Percentiles rank a stretch among this genome's conserved stretches.
Evolutionary conservation across 495 filamentous ascomycete genomes (phyloP).

Genomic region (Pyrenula massariospora): DNA sequence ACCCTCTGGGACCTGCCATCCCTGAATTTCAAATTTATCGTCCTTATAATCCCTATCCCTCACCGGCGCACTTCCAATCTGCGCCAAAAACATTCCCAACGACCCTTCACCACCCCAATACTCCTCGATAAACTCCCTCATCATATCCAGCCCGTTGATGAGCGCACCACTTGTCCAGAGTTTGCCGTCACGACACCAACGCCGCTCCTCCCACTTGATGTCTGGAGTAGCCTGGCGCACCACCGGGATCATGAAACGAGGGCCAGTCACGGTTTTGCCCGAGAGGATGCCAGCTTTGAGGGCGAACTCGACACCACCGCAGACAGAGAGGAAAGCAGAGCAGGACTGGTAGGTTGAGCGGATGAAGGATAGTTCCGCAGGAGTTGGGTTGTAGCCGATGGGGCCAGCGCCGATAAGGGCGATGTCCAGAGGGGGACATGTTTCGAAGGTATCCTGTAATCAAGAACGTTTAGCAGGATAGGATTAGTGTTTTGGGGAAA

Average conservation of each 20-base stretch:
- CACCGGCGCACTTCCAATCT: not conserved
- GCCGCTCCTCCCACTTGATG: slow-evolving; percentile 14
- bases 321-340: slow-evolving; percentile 12
- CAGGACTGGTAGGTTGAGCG: slow-evolving; percentile 7
- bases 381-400: slow-evolving; percentile 6
- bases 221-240: slow-evolving; percentile 1
- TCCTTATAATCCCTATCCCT: slow-evolving; percentile 1
- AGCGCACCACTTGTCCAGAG: slow-evolving; percentile 17
- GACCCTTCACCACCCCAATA: slow-evolving; percentile 5
- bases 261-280: slow-evolving; percentile 13
- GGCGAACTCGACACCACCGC: slow-evolving; percentile 10
- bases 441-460: slow-evolving; percentile 9
- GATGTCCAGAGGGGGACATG: slow-evolving; percentile 12
- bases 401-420: slow-evolving; percentile 10
- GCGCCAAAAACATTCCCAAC: slow-evolving; percentile 1
- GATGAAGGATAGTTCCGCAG: slow-evolving; percentile 10
- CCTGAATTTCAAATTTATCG: not conserved
- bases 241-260: slow-evolving; percentile 4
- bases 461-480: not conserved
- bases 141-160: slow-evolving; percentile 17
- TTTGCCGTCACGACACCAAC: slow-evolving; percentile 16
- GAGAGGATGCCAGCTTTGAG: slow-evolving; percentile 8
- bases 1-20: not conserved
- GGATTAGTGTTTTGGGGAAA: not conserved
- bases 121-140: slow-evolving; percentile 12